Conservation (phyloP, 768 basidiomycete species). For the Terana coerulea region DNA sequence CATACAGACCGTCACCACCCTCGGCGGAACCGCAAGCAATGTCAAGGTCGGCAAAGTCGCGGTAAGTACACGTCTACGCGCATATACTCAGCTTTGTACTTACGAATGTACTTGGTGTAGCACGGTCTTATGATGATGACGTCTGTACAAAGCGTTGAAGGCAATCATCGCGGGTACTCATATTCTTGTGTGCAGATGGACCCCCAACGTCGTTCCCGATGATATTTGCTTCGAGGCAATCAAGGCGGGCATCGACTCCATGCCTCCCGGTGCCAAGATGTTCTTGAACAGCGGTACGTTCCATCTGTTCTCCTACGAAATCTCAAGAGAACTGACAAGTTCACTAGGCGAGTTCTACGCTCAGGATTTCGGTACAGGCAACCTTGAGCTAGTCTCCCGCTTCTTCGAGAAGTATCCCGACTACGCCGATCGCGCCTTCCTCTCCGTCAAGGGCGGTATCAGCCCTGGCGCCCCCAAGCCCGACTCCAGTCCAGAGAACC, state of each 20-base stretch:
- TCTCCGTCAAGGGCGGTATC: conserved; percentile 43
- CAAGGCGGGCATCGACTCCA: conserved; percentile 43
- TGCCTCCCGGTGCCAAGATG: conserved; percentile 43
- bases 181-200: no score
- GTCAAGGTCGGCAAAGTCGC: conserved; percentile 36
- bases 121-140: conserved; percentile 61
- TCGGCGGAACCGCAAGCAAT: conserved; percentile 36
- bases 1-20: conserved; percentile 28
- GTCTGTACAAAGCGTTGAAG: conserved; percentile 23
- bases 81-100: neutral
- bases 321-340: no score
- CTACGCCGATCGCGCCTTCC: conserved; percentile 41
- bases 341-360: conserved; percentile 57
- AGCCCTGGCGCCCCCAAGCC: neutral
- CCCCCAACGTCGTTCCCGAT: conserved; percentile 42
- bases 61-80: conserved; percentile 30
- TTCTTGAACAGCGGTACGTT: conserved; percentile 46
- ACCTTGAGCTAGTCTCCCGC: conserved; percentile 44
- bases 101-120: conserved; percentile 12
- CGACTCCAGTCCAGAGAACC: conserved; percentile 31
- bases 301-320: neutral
- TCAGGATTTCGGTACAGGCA: conserved; percentile 33
- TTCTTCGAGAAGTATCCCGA: conserved; percentile 47
- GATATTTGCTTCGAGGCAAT: conserved; percentile 61
- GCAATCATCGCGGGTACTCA: no score